phyloP scores from a whole-genome alignment of 768 basidiomycete genomes.

The Coprinopsis sp. region DNA sequence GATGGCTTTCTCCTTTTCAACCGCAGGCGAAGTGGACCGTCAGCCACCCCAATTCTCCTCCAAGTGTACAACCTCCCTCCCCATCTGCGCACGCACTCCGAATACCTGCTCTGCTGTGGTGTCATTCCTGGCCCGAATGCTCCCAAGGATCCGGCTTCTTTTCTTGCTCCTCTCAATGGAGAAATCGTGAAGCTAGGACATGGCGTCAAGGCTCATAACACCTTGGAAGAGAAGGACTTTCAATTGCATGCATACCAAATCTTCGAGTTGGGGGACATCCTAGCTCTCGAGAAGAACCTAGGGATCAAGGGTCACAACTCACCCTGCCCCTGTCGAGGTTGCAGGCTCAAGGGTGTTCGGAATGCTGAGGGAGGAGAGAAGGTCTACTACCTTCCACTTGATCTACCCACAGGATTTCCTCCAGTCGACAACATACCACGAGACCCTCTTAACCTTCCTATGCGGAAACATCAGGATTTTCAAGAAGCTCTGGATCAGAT shows the following conservation, averaged over 20 bases:
- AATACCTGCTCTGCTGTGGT: conserved; percentile 31
- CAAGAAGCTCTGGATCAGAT: too few species aligned
- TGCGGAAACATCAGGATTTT: too few species aligned
- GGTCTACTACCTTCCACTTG: conserved; percentile 26
- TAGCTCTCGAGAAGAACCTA: conserved; percentile 17
- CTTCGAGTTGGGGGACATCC: conserved; percentile 17
- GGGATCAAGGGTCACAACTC: conserved; percentile 41
- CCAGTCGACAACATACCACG: background rate
- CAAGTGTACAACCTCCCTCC: conserved; percentile 42
- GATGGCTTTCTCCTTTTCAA: conserved; percentile 41
- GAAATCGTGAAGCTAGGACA: conserved; percentile 29
- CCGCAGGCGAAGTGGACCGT: conserved; percentile 15
- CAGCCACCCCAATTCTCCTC: conserved; percentile 38
- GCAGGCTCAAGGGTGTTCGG: conserved; percentile 25
- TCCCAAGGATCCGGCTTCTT: conserved; percentile 35
- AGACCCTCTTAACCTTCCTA: too few species aligned
- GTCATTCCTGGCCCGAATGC: conserved; percentile 39
- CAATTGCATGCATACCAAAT: conserved; percentile 16
- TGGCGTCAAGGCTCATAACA: conserved; percentile 30
- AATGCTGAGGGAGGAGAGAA: conserved; percentile 15
- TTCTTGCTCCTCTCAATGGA: conserved; percentile 33
- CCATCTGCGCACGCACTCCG: conserved; percentile 25
- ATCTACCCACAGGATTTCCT: conserved; percentile 19
- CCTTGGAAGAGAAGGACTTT: conserved; percentile 6
- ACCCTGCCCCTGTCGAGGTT: conserved; percentile 29